Conservation (phyloP, 257 asterid genomes). For the Fraxinus pennsylvanica region DNA sequence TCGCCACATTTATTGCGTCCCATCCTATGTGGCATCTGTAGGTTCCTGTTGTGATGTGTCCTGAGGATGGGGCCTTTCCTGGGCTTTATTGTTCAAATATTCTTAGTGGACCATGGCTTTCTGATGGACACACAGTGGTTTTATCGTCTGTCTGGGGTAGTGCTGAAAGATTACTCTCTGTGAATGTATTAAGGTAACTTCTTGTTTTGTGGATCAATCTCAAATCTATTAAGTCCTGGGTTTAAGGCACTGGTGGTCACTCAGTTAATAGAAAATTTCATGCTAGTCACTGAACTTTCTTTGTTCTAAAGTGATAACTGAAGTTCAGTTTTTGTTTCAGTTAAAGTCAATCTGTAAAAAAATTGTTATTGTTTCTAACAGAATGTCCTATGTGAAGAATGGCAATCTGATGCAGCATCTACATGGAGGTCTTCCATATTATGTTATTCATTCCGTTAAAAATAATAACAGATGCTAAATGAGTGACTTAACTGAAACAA, state of each 20-base stretch:
- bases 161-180: constrained; percentile 58
- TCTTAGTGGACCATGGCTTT: constrained; percentile 77
- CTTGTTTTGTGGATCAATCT: constrained; percentile 4
- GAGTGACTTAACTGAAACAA: background rate
- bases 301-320: background rate
- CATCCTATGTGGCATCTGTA: constrained; percentile 31
- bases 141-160: constrained; percentile 86
- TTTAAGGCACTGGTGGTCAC: background rate
- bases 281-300: background rate
- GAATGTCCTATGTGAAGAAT: background rate
- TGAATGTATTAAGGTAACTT: constrained; percentile 67
- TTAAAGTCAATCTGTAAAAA: background rate
- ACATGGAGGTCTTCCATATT: background rate
- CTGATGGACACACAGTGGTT: constrained; percentile 78
- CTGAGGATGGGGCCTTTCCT: constrained; percentile 81
- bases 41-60: constrained; percentile 84
- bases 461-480: background rate
- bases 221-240: background rate
- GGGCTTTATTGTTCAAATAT: constrained; percentile 65
- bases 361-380: background rate
- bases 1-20: constrained; percentile 7
- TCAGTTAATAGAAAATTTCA: background rate
- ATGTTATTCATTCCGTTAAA: background rate
- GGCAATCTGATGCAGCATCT: background rate
- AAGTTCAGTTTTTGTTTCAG: background rate